Conservation (phyloP, 768 basidiomycete species). For the Auriscalpium vulgare region DNA sequence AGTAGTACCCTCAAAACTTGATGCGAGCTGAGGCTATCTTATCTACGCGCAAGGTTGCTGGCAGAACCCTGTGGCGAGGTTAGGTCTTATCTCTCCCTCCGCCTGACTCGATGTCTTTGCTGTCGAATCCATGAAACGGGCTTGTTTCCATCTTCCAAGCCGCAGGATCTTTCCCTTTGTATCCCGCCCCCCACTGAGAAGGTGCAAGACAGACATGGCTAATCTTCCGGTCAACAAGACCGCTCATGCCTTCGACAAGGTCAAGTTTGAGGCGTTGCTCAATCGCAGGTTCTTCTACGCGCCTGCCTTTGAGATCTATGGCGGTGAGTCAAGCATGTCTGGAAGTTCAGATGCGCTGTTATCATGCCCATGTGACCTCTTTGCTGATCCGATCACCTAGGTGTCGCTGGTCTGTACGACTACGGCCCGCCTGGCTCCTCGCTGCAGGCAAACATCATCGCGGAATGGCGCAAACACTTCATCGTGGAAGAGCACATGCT, state of each 20-base stretch:
- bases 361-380: not conserved
- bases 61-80: too few species aligned
- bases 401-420: constrained; percentile 96
- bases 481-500: constrained; percentile 98
- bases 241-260: constrained; percentile 82
- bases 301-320: constrained; percentile 98
- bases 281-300: constrained; percentile 95
- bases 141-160: not conserved
- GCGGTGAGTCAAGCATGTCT: constrained; percentile 49
- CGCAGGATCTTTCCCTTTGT: not conserved
- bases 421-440: constrained; percentile 96
- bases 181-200: not conserved
- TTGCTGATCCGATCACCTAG: constrained; percentile 32
- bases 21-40: too few species aligned
- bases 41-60: too few species aligned
- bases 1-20: too few species aligned
- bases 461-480: constrained; percentile 96
- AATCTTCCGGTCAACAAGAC: constrained; percentile 58
- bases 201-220: constrained; percentile 19
- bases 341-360: not conserved
- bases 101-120: not conserved
- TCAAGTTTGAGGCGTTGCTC: constrained; percentile 75
- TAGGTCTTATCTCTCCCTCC: too few species aligned
- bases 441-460: constrained; percentile 92
- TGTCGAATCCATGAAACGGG: not conserved